A percentile compares a stretch with the other conserved stretches of the same genome.
Evolutionary conservation across 1,284 basidiomycete species (phyloP).

Genomic region (Phellopilus nigrolimitatus): DNA sequence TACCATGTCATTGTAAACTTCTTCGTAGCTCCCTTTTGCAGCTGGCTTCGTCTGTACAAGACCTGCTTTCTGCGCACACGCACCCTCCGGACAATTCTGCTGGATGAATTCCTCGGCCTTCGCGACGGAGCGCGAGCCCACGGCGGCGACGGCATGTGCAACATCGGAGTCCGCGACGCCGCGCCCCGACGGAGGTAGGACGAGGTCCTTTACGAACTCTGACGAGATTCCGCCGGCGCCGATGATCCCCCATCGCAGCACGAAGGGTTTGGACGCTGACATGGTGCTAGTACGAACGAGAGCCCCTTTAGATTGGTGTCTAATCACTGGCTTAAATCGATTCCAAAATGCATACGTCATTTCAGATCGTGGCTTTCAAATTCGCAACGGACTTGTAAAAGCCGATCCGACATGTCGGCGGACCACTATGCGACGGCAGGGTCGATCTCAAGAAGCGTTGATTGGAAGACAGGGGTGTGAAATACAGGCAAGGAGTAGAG

Average conservation of each 20-base stretch:
- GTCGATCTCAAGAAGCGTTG: too few relatives aligned
- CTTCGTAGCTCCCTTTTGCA: conserved; percentile 39
- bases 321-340: too few relatives aligned
- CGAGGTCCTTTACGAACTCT: conserved; percentile 24
- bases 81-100: conserved; percentile 22
- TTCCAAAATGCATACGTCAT: too few relatives aligned
- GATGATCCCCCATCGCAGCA: conserved; percentile 20
- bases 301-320: neutral
- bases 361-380: too few relatives aligned
- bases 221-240: conserved; percentile 23
- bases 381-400: too few relatives aligned
- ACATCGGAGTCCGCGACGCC: conserved; percentile 38
- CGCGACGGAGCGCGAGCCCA: conserved; percentile 34
- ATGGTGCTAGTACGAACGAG: conserved; percentile 4
- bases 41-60: conserved; percentile 22
- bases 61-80: conserved; percentile 21
- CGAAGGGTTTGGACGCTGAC: conserved; percentile 12
- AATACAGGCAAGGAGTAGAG: too few relatives aligned
- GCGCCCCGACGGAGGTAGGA: conserved; percentile 25
- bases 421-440: too few relatives aligned
- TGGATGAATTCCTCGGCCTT: conserved; percentile 39
- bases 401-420: too few relatives aligned
- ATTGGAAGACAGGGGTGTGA: too few relatives aligned
- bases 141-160: conserved; percentile 38
- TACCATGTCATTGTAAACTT: conserved; percentile 31